Conservation (phyloP, 306 rosid genomes). For the Acacia acuminata region DNA sequence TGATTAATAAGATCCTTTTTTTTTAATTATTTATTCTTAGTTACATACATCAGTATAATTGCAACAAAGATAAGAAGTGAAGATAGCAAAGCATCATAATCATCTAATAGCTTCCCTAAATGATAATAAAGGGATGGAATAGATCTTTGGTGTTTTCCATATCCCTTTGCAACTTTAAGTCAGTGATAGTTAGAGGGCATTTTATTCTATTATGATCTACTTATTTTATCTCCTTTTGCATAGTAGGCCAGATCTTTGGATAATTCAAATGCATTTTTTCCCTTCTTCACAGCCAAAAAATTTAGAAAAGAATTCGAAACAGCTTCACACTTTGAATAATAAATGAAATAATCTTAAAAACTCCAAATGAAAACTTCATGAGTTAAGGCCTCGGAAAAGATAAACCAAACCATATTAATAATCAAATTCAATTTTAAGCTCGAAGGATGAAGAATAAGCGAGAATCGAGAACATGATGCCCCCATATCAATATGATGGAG, state of each 20-base stretch:
- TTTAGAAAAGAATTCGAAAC: not conserved
- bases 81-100: conserved; percentile 2
- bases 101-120: conserved; percentile 22
- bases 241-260: not conserved
- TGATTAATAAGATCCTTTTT: conserved; percentile 2
- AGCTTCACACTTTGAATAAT: not conserved
- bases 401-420: not conserved
- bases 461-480: not conserved
- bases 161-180: too few relatives aligned
- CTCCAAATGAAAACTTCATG: not conserved
- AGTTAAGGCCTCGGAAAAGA: not conserved
- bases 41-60: conserved; percentile 13
- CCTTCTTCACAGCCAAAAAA: not conserved
- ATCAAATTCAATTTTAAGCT: conserved; percentile 25
- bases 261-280: not conserved
- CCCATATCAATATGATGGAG: not conserved
- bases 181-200: too few relatives aligned
- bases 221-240: not conserved
- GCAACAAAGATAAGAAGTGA: not conserved
- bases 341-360: not conserved
- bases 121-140: conserved; percentile 4
- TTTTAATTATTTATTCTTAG: not conserved
- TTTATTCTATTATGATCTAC: not conserved
- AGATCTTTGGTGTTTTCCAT: too few relatives aligned
- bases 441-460: not conserved